Evolutionary conservation across 208 protist species (phyloP), one percentile per base, ranked within the genome.

Genomic region (Leishmania turanica): DNA sequence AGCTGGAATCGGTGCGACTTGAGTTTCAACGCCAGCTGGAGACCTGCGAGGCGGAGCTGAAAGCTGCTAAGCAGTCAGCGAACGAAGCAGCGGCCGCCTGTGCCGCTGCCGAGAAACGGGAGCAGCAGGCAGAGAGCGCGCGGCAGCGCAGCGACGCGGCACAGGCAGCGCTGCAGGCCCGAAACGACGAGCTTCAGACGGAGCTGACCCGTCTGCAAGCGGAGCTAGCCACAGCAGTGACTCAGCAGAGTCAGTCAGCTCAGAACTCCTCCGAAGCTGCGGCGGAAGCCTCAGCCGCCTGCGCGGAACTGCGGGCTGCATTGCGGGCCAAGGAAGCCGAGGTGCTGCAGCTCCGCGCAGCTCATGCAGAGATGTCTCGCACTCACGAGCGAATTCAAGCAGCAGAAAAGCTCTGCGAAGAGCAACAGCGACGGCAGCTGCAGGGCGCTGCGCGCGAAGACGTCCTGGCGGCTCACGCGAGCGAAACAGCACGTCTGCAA

Each of bases 1-100:
- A 62, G 40, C 24, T 70, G 19, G 81, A 84, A n/a, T 76, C 80
- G n/a, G 70, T 78, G 49, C 75, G 76, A 13, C 60, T 80, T 11
- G 40, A 37, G 8, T 19, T 82, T 69, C 77, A 79, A n/a, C 37
- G 45, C 9, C 54, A 79, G 37, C 74, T 80, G 45, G 54, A 69
- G 19, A 70, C 37, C 54, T 79, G 60, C 71, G 58, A 78, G 45
- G 75, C 49, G 45, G 72, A 82, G 75, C 27, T 79, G 74, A 64
- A 81, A n/a, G 70, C 53, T 27, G 54, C 70, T 0, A 45, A 68
- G 51, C 47, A 17, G 11, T 60, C 71, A 2, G 42, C 34, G 3
- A 21, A n/a, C 2, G 49, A 9, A 0, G 75, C 76, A 13, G n/a
- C 17, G 21, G 71, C 45, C 1, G 62, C 58, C 2, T 31, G 34